phyloP scores from a whole-genome alignment of 179 eudicot genomes.

The Beta lomatogona region DNA sequence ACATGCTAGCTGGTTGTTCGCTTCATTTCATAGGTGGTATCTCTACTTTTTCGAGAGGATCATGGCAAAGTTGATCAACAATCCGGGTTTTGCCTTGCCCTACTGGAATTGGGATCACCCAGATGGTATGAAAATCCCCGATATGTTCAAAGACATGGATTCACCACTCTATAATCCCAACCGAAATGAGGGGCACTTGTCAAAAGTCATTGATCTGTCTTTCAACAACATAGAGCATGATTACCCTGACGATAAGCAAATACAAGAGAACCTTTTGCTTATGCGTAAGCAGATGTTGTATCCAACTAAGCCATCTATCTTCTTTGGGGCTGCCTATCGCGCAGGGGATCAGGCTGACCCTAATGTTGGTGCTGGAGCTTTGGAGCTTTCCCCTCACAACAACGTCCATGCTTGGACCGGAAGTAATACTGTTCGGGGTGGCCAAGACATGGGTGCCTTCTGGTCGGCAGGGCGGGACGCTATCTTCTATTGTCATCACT shows the following conservation, averaged over 20 bases:
- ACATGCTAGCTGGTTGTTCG: conserved; percentile 14
- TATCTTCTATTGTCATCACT: conserved; percentile 21
- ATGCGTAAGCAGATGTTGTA: conserved; percentile 16
- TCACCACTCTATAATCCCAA: background rate
- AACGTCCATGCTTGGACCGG: conserved; percentile 14
- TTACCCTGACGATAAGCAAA: conserved; percentile 6
- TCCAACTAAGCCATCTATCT: background rate
- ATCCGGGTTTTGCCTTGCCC: conserved; percentile 12
- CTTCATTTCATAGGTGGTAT: conserved; percentile 22
- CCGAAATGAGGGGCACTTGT: background rate
- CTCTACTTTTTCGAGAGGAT: conserved; percentile 27
- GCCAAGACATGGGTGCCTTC: conserved; percentile 16
- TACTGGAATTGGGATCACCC: conserved; percentile 30
- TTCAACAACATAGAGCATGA: background rate
- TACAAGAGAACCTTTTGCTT: background rate
- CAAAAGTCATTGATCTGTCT: background rate
- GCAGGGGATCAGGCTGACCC: background rate
- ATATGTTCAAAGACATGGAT: background rate
- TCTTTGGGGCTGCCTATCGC: background rate
- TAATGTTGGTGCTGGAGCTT: background rate
- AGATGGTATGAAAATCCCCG: conserved; percentile 15
- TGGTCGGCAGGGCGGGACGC: conserved; percentile 19
- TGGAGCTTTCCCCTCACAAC: conserved; percentile 7
- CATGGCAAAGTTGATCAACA: conserved; percentile 3
- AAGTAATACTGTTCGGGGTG: background rate